These are phyloP conservation scores for Fusarium sarcochroum DNA, from an alignment of 2,329 filamentous ascomycete genomes.

Conservation along the genomic window DNA sequence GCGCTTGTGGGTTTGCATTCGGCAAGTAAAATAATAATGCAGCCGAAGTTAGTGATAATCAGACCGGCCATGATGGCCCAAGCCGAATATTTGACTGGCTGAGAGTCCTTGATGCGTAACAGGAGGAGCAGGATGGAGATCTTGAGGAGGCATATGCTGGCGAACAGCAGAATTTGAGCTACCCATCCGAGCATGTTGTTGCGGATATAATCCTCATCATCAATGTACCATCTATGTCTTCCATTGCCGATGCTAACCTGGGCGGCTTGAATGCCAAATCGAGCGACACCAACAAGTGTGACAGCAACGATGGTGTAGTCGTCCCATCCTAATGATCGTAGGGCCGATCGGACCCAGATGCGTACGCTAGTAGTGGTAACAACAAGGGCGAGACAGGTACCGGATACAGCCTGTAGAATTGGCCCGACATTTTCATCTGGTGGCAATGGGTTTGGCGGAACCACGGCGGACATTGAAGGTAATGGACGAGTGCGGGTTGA, in stretches of 20 bases:
- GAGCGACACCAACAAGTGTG: conserved; percentile 49
- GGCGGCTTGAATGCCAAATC: conserved; percentile 53
- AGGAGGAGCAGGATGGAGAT: conserved; percentile 59
- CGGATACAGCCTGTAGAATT: conserved; percentile 51
- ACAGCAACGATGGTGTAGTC: conserved; percentile 55
- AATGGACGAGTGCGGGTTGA: not conserved
- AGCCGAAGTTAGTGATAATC: conserved; percentile 51
- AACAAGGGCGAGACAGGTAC: conserved; percentile 51
- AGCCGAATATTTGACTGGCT: conserved; percentile 49
- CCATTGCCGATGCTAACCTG: conserved; percentile 56
- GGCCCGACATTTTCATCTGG: conserved; percentile 54
- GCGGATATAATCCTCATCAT: conserved; percentile 49
- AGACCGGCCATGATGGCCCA: conserved; percentile 52
- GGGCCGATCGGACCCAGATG: conserved; percentile 49
- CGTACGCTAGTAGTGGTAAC: conserved; percentile 52
- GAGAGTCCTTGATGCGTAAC: conserved; percentile 58
- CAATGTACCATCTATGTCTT: conserved; percentile 55
- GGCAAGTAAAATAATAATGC: conserved; percentile 52
- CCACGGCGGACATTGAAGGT: conserved; percentile 27
- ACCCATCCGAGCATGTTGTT: conserved; percentile 58
- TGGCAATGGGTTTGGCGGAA: conserved; percentile 51
- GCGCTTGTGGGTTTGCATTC: conserved; percentile 51
- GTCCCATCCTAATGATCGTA: conserved; percentile 54
- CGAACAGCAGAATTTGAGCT: conserved; percentile 58
- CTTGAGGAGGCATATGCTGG: conserved; percentile 57